Evolutionary conservation across 306 rosid species (phyloP).

Genomic region (Geum urbanum): DNA sequence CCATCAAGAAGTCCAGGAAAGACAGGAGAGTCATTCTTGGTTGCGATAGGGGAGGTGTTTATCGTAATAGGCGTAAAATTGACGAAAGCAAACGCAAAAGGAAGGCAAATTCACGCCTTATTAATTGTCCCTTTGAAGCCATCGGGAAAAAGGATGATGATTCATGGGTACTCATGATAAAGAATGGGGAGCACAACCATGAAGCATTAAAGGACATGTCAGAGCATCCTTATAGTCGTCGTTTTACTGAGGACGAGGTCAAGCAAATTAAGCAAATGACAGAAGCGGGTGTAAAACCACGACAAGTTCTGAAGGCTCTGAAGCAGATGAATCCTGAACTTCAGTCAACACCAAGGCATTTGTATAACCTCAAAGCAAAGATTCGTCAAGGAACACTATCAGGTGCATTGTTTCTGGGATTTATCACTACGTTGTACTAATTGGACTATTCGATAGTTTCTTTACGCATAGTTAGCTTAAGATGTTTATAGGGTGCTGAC

Average conservation of each 20-base stretch:
- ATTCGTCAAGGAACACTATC: constrained; percentile 71
- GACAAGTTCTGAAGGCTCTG: constrained; percentile 73
- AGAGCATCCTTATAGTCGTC: constrained; percentile 75
- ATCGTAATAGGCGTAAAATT: constrained; percentile 73
- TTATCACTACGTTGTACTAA: constrained; percentile 3
- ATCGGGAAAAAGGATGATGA: constrained; percentile 66
- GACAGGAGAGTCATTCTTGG: constrained; percentile 82
- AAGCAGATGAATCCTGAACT: constrained; percentile 68
- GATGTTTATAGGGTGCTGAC: constrained; percentile 3
- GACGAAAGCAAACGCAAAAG: constrained; percentile 69
- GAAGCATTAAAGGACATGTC: constrained; percentile 73
- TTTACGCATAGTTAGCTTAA: background rate
- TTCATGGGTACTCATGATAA: constrained; percentile 57
- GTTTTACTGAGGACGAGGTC: constrained; percentile 67
- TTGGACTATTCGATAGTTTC: background rate
- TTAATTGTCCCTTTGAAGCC: constrained; percentile 80
- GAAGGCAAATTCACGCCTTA: constrained; percentile 68
- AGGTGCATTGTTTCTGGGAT: constrained; percentile 38
- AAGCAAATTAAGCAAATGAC: constrained; percentile 62
- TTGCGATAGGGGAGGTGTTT: constrained; percentile 77
- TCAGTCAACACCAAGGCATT: constrained; percentile 75
- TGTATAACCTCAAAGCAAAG: constrained; percentile 77
- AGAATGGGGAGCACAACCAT: constrained; percentile 70
- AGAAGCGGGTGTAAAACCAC: constrained; percentile 72
- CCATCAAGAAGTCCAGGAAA: constrained; percentile 76